Base-by-base conservation (phyloP, 345 rosid species). In the Corymbia maculata region DNA sequence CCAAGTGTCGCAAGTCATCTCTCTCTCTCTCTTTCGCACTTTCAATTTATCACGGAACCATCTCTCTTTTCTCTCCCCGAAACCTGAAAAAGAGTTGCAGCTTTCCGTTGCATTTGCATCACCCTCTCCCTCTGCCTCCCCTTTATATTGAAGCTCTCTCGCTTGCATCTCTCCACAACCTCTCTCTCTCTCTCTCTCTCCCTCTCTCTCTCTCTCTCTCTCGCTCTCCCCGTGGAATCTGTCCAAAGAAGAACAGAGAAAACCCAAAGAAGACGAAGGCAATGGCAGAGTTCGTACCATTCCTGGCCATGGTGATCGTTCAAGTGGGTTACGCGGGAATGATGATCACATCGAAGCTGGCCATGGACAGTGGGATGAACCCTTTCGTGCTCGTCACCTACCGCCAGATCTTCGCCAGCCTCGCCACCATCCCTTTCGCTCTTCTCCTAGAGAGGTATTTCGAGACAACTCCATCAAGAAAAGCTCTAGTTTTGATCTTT, bases 341-440 rank as follows among this genome's bases (percentile, higher is more conserved):
- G 99, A 96, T 93, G 89, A 93, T 97, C 50, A 94, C 93, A 6
- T 95, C 99, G 42, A 96, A 97, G 91, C 91, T 97, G 88, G 99
- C 99, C 85, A 91, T 97, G 96, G 97, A 97, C 52, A 47, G 95
- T 16, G 99, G 99, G 86, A 95, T 97, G 97, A 95, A 94, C 66
- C 98, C 99, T 84, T 94, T 96, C 86, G 89, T 96, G 52, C 96
- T 97, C 50, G 99, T 95, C 75, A 93, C 95, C 50, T 97, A 96
- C 79, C 92, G 98, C 10, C 99, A 95, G 89, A 92, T 96, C 88
- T 92, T 97, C 88, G 98, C 98, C 89, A 92, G 95, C 90, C 9
- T 96, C 66, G 94, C 94, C 47, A 94, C 94, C 88, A 70, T 92
- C 82, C 99, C 99, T 21, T 93, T 94, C 87, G 99, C 98, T 79